These are phyloP conservation scores for Rhynchosporium secalis DNA, from an alignment of 2,329 filamentous ascomycete species.

Conservation along the genomic window DNA sequence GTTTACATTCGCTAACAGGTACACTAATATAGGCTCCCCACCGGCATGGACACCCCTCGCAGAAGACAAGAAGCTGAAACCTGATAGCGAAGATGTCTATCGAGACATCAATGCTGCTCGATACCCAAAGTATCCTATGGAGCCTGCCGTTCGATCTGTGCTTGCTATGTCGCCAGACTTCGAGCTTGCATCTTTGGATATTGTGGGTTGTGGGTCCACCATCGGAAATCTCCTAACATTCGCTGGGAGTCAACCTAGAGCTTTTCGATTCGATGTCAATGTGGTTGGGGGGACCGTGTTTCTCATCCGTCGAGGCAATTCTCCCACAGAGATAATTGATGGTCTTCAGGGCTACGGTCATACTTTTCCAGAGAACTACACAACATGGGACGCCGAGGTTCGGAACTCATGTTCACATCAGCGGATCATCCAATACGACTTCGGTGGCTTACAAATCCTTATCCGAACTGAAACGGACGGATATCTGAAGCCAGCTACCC, in stretches of 20 bases:
- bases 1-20: constrained; percentile 5
- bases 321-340: constrained; percentile 55
- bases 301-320: constrained; percentile 61
- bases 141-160: constrained; percentile 44
- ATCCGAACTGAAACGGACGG: constrained; percentile 61
- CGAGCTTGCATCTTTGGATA: constrained; percentile 45
- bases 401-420: constrained; percentile 61
- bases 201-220: constrained; percentile 62
- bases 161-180: constrained; percentile 44
- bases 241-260: constrained; percentile 43
- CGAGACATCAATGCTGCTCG: constrained; percentile 48
- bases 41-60: constrained; percentile 51
- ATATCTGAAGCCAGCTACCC: constrained; percentile 43
- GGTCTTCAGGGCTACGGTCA: constrained; percentile 63
- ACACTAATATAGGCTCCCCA: constrained; percentile 46
- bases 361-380: constrained; percentile 66
- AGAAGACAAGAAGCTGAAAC: constrained; percentile 39
- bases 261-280: constrained; percentile 61
- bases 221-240: constrained; percentile 63
- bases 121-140: constrained; percentile 43
- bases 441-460: constrained; percentile 53
- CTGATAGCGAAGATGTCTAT: constrained; percentile 45
- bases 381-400: constrained; percentile 58
- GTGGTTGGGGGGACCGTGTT: constrained; percentile 58
- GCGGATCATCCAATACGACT: constrained; percentile 57